Percentiles rank a stretch among this genome's conserved stretches.
Conservation (phyloP, 768 basidiomycete genomes). For the Tylopilus rubrobrunneus region DNA sequence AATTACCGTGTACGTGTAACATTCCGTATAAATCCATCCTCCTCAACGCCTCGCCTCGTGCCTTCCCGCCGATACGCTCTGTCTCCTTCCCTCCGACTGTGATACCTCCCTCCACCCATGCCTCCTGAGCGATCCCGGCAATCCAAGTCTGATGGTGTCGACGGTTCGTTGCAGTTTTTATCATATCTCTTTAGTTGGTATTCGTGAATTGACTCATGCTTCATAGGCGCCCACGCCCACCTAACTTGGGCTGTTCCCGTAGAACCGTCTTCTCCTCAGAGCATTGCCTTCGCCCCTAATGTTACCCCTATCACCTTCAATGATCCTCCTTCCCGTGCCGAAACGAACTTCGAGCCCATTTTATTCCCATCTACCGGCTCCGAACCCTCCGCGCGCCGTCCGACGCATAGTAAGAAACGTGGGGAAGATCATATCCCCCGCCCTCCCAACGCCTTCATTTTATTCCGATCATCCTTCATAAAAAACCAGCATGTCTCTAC, state of each 20-base stretch:
- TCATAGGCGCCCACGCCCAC: slow-evolving; percentile 37
- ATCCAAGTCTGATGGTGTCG: slow-evolving; percentile 30
- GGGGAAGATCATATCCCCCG: slow-evolving; percentile 75
- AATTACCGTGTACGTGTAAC: slow-evolving; percentile 34
- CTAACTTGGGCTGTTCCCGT: slow-evolving; percentile 42
- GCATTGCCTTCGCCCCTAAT: slow-evolving; percentile 55
- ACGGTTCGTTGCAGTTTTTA: slow-evolving; percentile 30
- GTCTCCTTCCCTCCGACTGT: slow-evolving; percentile 9
- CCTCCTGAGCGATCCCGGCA: slow-evolving; percentile 44
- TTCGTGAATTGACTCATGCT: slow-evolving; percentile 14
- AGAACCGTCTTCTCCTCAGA: slow-evolving; percentile 36
- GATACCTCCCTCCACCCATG: slow-evolving; percentile 36
- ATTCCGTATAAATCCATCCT: slow-evolving; percentile 29
- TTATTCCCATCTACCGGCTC: slow-evolving; percentile 55
- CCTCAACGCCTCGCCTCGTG: slow-evolving; percentile 21
- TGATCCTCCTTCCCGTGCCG: slow-evolving; percentile 39
- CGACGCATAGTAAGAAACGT: slow-evolving; percentile 65
- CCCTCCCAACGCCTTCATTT: slow-evolving; percentile 83
- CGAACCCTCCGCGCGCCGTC: slow-evolving; percentile 35
- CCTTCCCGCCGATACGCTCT: slow-evolving; percentile 22
- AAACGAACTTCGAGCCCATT: slow-evolving; percentile 40
- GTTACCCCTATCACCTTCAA: slow-evolving; percentile 57
- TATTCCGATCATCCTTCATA: slow-evolving; percentile 82
- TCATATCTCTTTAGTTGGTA: background rate
- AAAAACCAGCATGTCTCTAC: slow-evolving; percentile 74